Evolutionary conservation across 2,329 filamentous ascomycete species (phyloP).

Genomic region (Fusarium miscanthi): DNA sequence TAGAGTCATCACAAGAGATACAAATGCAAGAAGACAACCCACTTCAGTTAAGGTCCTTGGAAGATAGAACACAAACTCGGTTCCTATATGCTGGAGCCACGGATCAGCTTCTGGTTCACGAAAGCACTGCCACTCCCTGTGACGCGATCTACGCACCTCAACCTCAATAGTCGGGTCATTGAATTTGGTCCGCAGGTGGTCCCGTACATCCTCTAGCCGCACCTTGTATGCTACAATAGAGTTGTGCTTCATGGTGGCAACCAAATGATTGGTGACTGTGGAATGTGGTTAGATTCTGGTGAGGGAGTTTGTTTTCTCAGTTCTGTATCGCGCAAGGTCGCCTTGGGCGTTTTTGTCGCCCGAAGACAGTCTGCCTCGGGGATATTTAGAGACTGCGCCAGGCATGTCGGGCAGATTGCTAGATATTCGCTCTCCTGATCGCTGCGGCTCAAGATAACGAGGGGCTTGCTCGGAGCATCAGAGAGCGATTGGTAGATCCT

Average conservation of each 20-base stretch:
- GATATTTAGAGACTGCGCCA: not conserved
- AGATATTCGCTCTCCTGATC: slow-evolving; percentile 3
- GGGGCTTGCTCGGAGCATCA: not conserved
- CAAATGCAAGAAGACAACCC: not conserved
- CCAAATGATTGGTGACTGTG: not conserved
- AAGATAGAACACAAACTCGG: slow-evolving; percentile 7
- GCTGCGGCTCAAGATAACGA: slow-evolving; percentile 7
- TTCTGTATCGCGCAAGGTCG: not conserved
- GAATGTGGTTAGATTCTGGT: not conserved
- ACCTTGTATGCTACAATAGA: slow-evolving; percentile 12
- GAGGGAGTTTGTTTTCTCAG: not conserved
- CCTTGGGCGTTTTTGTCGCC: not conserved
- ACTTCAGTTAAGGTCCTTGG: not conserved
- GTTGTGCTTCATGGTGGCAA: slow-evolving; percentile 7
- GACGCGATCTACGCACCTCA: not conserved
- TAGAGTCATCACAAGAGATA: not conserved
- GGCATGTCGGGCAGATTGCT: not conserved
- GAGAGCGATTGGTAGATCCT: not conserved
- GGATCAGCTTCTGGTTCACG: not conserved
- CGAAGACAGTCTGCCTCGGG: slow-evolving; percentile 4
- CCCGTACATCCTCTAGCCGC: not conserved
- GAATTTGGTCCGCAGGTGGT: not conserved
- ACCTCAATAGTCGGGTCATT: slow-evolving; percentile 8
- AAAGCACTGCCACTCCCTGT: not conserved
- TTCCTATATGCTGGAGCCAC: not conserved